Evolutionary conservation across 345 rosid species (phyloP).

Genomic region (Anastatica hierochuntica): DNA sequence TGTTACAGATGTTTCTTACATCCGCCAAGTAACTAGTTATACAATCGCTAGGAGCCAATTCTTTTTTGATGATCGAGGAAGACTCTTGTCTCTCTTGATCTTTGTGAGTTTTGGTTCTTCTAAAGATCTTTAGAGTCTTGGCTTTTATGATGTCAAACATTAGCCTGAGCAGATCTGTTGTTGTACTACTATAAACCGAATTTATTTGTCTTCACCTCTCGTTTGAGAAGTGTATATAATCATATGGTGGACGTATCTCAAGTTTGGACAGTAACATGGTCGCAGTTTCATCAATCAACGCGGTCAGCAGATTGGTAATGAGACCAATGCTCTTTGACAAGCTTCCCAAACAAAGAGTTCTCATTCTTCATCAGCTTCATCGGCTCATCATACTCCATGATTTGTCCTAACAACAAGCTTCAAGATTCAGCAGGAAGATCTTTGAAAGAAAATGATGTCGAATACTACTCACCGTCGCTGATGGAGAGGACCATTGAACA

Average conservation of each 20-base stretch:
- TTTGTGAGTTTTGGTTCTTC: too few species aligned
- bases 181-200: slow-evolving; percentile 12
- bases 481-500: slow-evolving; percentile 89
- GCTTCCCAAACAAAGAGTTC: slow-evolving; percentile 63
- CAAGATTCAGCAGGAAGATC: background rate
- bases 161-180: slow-evolving; percentile 9
- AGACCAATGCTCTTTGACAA: slow-evolving; percentile 86
- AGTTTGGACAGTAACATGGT: too few species aligned
- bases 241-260: too few species aligned
- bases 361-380: slow-evolving; percentile 55
- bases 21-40: background rate
- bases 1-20: slow-evolving; percentile 2
- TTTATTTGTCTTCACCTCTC: too few species aligned
- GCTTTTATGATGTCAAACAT: background rate
- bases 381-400: slow-evolving; percentile 77
- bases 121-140: too few species aligned
- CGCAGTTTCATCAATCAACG: background rate
- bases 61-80: background rate
- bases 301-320: slow-evolving; percentile 48
- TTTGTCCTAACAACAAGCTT: slow-evolving; percentile 39
- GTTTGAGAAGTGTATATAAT: too few species aligned
- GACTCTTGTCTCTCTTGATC: slow-evolving; percentile 2
- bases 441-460: background rate
- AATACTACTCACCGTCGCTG: slow-evolving; percentile 52
- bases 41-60: background rate